Evolutionary conservation across 768 basidiomycete genomes (phyloP).

Genomic region (Tylopilus intermedius): DNA sequence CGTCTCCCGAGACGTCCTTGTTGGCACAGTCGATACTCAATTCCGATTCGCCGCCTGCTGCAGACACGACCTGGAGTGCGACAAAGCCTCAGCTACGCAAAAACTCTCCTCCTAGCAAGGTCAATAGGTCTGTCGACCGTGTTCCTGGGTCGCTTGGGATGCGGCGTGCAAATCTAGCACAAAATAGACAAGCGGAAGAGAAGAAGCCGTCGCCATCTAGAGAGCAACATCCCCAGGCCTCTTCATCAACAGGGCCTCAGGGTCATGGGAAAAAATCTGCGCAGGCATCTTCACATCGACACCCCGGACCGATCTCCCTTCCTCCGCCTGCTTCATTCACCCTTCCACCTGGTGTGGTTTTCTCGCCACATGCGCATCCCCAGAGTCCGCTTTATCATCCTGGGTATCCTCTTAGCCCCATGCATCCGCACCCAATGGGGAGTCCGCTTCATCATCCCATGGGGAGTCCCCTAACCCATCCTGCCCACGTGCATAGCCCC

Average conservation of each 20-base stretch:
- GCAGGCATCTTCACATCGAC: conserved; percentile 36
- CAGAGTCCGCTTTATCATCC: conserved; percentile 39
- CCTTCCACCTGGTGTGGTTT: conserved; percentile 34
- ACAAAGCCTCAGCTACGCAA: conserved; percentile 15
- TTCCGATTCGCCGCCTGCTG: conserved; percentile 1
- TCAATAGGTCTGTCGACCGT: conserved; percentile 17
- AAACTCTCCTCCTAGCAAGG: conserved; percentile 8
- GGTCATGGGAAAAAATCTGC: conserved; percentile 12
- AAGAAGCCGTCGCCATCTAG: conserved; percentile 8
- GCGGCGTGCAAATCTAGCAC: conserved; percentile 26
- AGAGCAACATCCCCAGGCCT: conserved; percentile 16
- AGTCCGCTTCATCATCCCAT: conserved; percentile 39
- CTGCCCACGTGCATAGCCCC: conserved; percentile 29
- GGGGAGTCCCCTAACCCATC: conserved; percentile 31
- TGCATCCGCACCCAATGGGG: conserved; percentile 24
- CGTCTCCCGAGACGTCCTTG: conserved; percentile 2
- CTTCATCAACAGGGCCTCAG: conserved; percentile 12
- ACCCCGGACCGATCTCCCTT: conserved; percentile 66
- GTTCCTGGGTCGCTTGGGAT: conserved; percentile 27
- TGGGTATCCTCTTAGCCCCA: conserved; percentile 28
- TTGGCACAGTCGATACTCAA: conserved; percentile 17
- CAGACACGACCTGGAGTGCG: conserved; percentile 14
- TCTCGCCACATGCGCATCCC: conserved; percentile 33
- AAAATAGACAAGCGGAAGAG: conserved; percentile 23
- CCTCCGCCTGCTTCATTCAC: conserved; percentile 53